Evolutionary conservation across 1,139 yeast species (phyloP), one percentile per base, ranked within the genome.

Genomic region (Lodderomyces margitis): DNA sequence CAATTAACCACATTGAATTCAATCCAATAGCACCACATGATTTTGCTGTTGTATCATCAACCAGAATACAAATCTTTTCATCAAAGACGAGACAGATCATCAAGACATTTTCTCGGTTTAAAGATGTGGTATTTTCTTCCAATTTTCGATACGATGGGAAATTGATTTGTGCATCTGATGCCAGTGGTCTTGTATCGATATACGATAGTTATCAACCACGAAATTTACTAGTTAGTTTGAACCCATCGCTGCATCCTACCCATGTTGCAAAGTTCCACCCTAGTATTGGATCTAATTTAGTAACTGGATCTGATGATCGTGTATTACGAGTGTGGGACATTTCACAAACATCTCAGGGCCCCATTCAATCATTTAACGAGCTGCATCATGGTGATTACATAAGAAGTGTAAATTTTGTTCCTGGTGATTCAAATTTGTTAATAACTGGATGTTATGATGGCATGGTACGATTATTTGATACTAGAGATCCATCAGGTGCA

Each of bases 401-500:
- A 34, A 77, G 98, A 53, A 74, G 94, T 11, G 94, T 89, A 4
- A 73, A 76, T 44, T 91, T 87, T 59, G 74, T 91, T 38, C 94
- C 94, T 3, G 81, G 80, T 3, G 74, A 82, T 37, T 78, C 85
- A 9, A 86, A 85, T 55, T 69, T 89, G 51, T 70, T 91, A 17
- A 83, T 86, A n/a, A 87, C 97, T 1, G 98, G 98, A 34, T 88
- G 95, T 57, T 92, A 92, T 59, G 98, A 92, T 64, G 96, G 96
- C 8, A 62, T 72, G 27, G 84, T 92, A 5, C 73, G 98, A 53
- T 64, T 94, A n/a, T 91, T 85, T 56, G 98, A 92, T 62, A 77
- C 94, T 4, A 76, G 98, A 61, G 70, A 72, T n/a, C 42, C 46
- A 4, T 36, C 42, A 4, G 41, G 43, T 9, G 59, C 54, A 45